Conservation (phyloP, 2,329 filamentous ascomycete species). For the Metarhizium rileyi region DNA sequence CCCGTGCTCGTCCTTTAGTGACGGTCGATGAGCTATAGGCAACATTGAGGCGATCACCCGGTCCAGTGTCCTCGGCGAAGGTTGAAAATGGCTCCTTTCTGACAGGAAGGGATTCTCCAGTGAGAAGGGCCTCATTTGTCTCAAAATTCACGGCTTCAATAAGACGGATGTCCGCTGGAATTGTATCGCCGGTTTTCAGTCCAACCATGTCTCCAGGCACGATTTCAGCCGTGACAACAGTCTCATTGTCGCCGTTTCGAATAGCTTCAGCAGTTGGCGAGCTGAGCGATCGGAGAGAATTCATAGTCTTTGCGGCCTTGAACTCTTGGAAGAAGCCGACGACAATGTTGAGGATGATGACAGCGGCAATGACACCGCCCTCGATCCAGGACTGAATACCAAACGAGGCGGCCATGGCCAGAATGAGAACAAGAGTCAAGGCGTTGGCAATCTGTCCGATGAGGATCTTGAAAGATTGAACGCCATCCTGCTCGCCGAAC, state of each 20-base stretch:
- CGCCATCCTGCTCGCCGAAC: constrained; percentile 49
- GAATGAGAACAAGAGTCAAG: constrained; percentile 53
- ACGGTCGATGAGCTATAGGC: constrained; percentile 54
- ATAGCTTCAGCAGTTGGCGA: constrained; percentile 34
- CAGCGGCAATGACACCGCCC: constrained; percentile 46
- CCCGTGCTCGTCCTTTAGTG: constrained; percentile 49
- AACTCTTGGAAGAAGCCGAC: constrained; percentile 40
- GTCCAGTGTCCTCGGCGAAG: constrained; percentile 31
- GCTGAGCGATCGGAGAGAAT: constrained; percentile 33
- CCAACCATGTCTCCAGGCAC: constrained; percentile 49
- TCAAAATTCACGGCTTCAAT: constrained; percentile 55
- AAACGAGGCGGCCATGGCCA: constrained; percentile 48
- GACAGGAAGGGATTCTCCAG: constrained; percentile 53
- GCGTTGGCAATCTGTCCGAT: constrained; percentile 59
- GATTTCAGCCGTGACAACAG: constrained; percentile 31
- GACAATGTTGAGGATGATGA: constrained; percentile 48
- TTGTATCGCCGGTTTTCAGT: constrained; percentile 47
- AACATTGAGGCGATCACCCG: constrained; percentile 51
- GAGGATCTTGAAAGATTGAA: constrained; percentile 53
- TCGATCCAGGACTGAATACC: constrained; percentile 51
- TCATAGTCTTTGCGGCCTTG: constrained; percentile 39
- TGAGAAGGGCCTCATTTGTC: constrained; percentile 56
- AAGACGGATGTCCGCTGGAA: constrained; percentile 49
- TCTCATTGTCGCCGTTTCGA: constrained; percentile 29
- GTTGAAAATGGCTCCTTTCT: constrained; percentile 39